These are phyloP conservation scores for Oxytropis ochrocephala DNA, from an alignment of 306 rosid species.

Conservation along the genomic window DNA sequence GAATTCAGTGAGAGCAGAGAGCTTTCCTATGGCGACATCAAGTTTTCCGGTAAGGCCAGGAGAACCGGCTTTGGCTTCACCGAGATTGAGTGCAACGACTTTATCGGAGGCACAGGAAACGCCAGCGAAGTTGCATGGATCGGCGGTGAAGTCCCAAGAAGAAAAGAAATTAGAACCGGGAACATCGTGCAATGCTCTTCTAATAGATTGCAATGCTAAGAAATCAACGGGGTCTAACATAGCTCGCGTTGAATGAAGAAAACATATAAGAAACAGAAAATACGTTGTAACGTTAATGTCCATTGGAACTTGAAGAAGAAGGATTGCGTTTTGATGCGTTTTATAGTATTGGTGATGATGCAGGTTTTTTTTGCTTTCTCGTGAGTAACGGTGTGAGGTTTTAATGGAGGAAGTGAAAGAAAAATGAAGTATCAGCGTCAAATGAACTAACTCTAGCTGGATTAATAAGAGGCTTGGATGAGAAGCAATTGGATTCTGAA, in stretches of 20 bases:
- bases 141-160: slow-evolving; percentile 93
- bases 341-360: not conserved
- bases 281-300: slow-evolving; percentile 10
- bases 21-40: slow-evolving; percentile 56
- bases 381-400: slow-evolving; percentile 26
- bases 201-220: slow-evolving; percentile 77
- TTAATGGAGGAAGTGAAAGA: slow-evolving; percentile 41
- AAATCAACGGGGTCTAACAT: slow-evolving; percentile 78
- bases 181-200: slow-evolving; percentile 60
- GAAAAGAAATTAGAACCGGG: slow-evolving; percentile 75
- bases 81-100: slow-evolving; percentile 78
- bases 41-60: slow-evolving; percentile 79
- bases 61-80: slow-evolving; percentile 79
- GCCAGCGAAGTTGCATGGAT: slow-evolving; percentile 84
- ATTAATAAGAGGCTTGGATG: slow-evolving; percentile 42
- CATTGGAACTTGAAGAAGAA: not conserved
- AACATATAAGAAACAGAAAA: slow-evolving; percentile 18
- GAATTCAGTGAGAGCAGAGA: slow-evolving; percentile 65
- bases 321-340: not conserved
- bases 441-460: not conserved
- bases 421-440: not conserved
- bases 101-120: slow-evolving; percentile 59
- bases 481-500: slow-evolving; percentile 42
- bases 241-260: slow-evolving; percentile 29
- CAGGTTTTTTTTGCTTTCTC: not conserved